Base-by-base conservation (phyloP, 2,329 filamentous ascomycete genomes). In the Arthrobotrys sphaeroides region DNA sequence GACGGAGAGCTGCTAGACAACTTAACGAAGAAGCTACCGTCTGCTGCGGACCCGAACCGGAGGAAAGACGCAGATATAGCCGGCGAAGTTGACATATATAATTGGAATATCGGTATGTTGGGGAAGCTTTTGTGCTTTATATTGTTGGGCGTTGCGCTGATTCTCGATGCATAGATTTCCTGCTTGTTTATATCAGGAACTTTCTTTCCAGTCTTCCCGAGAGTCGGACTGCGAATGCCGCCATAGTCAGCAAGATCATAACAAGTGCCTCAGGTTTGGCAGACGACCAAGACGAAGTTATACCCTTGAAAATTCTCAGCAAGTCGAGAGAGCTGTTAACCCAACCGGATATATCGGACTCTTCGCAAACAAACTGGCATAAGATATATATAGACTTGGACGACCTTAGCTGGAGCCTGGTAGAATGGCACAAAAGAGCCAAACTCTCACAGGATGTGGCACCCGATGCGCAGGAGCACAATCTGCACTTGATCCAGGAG, bases 361-460 rank as follows among this genome's bases (percentile, higher is more conserved):
- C 66, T 31, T 43, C 53, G 13, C 73, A 75, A 53, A 75, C 72
- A 7, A 72, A 77, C 61, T 77, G 73, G 73, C 51, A 77, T 49
- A 72, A 72, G 18, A 70, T 77, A 12, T 77, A 77, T 59, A 77
- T 77, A 53, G 73, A 77, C 28, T 49, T 77, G 18, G 73, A 77
- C 20, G 73, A 77, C 22, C 38, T 77, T 5, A 77, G 65, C 26
- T 77, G 73, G 73, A 77, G 67, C 42, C 67, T 77, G 59, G 59
- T 72, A 31, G 73, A 77, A 64, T 77, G 67, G 65, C 67, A 77
- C 49, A 70, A 72, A 47, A 33, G 73, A 55, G 65, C 66, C 10
- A 77, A 61, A 24, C 51, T 77, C 16, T 59, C 72, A 20, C 72
- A 69, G 33, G 64, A 75, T 60, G 49, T 75, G 20, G 64, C 64